Conservation (phyloP, 306 rosid species). For the Rosa lucieae region DNA sequence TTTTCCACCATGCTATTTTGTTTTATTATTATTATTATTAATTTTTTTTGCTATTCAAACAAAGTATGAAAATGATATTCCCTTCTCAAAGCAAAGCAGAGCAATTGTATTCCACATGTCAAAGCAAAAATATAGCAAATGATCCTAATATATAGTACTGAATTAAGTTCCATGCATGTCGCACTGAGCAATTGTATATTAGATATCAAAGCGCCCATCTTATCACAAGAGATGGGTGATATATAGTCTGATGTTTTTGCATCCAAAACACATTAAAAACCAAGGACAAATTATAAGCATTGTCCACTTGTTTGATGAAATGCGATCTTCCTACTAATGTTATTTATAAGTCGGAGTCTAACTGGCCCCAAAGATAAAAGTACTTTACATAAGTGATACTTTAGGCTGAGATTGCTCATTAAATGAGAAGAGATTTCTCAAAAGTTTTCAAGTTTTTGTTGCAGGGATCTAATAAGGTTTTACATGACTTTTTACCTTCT, state of each 20-base stretch:
- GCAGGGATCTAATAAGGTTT: too few species aligned
- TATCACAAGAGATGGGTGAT: conserved; percentile 11
- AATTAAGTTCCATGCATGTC: neutral
- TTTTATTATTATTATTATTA: too few species aligned
- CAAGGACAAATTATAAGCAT: conserved; percentile 17
- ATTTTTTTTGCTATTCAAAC: neutral
- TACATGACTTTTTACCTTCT: too few species aligned
- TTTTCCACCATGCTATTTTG: too few species aligned
- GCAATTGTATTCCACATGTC: neutral
- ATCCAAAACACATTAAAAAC: conserved; percentile 18
- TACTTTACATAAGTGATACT: too few species aligned
- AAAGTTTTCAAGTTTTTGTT: too few species aligned
- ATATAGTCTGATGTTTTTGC: conserved; percentile 4
- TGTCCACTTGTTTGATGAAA: too few species aligned
- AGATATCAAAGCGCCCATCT: neutral
- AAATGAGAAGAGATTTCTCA: too few species aligned
- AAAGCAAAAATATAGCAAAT: conserved; percentile 2
- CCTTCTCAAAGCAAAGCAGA: neutral
- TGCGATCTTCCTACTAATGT: too few species aligned
- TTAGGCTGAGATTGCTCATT: too few species aligned
- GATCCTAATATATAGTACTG: conserved; percentile 11
- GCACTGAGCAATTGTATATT: neutral
- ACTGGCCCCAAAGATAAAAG: too few species aligned
- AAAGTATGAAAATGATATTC: neutral
- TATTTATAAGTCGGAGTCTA: too few species aligned